Percentiles rank a stretch among this genome's conserved stretches.
Conservation (phyloP, 441 rosid genomes). For the Aleurites moluccanus region DNA sequence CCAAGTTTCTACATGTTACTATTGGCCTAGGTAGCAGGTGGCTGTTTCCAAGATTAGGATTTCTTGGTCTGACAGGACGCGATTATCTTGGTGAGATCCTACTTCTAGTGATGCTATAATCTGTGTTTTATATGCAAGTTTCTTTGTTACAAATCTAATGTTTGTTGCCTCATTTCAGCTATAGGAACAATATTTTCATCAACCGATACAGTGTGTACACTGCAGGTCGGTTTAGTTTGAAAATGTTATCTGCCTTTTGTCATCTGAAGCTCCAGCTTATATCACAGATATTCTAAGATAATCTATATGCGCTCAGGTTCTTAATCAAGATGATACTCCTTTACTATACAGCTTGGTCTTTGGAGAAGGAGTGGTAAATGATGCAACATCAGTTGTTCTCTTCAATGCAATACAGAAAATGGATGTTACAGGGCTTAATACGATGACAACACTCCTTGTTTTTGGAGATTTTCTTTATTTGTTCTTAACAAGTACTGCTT, state of each 20-base stretch:
- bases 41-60: conserved; percentile 65
- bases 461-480: conserved; percentile 69
- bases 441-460: conserved; percentile 42
- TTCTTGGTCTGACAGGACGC: conserved; percentile 49
- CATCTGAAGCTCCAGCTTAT: background rate
- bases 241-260: background rate
- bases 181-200: conserved; percentile 88
- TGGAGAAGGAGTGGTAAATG: conserved; percentile 95
- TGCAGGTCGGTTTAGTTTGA: conserved; percentile 57
- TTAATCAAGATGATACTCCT: conserved; percentile 90
- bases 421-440: conserved; percentile 48
- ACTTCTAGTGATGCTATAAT: background rate
- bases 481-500: conserved; percentile 72
- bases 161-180: conserved; percentile 45
- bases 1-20: background rate
- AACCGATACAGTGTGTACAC: conserved; percentile 89
- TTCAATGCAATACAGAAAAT: conserved; percentile 84
- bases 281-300: background rate
- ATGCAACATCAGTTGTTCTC: conserved; percentile 84
- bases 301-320: conserved; percentile 46
- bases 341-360: conserved; percentile 82
- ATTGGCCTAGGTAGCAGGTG: conserved; percentile 69
- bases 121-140: background rate
- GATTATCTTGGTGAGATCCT: conserved; percentile 68
- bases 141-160: conserved; percentile 16